Evolutionary conservation across 2,329 filamentous ascomycete species (phyloP).

Genomic region (Pyrenophora teres): DNA sequence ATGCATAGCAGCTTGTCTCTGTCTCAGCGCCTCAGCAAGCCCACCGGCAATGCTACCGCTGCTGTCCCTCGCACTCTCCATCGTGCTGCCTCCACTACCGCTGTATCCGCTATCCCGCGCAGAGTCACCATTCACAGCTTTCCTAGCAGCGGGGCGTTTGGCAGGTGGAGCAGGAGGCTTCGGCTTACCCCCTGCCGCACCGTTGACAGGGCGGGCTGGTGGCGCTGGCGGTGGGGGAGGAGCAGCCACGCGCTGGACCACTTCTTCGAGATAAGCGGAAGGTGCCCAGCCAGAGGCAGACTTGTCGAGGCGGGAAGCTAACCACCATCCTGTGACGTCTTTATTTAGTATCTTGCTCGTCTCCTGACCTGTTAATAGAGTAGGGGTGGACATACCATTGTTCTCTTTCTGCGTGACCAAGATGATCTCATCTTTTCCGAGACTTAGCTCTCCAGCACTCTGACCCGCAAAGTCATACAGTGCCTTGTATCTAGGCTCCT

Average conservation of each 20-base stretch:
- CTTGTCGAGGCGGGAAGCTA: constrained; percentile 73
- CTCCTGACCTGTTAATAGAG: neutral
- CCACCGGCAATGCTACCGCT: constrained; percentile 55
- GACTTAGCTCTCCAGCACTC: constrained; percentile 80
- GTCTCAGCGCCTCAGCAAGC: constrained; percentile 56
- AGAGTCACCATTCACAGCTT: constrained; percentile 64
- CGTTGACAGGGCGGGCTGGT: constrained; percentile 65
- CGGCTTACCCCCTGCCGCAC: constrained; percentile 57
- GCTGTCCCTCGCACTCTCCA: constrained; percentile 48
- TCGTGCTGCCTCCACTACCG: constrained; percentile 46
- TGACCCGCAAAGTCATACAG: constrained; percentile 90
- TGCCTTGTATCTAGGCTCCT: constrained; percentile 83
- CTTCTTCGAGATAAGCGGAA: constrained; percentile 90
- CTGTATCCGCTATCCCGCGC: constrained; percentile 67
- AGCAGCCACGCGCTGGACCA: constrained; percentile 59
- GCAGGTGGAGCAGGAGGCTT: constrained; percentile 77
- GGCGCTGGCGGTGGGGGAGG: constrained; percentile 56
- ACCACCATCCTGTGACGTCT: constrained; percentile 79
- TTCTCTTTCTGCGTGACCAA: constrained; percentile 92
- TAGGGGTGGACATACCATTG: constrained; percentile 70
- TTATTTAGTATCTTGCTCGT: constrained; percentile 21
- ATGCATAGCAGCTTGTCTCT: constrained; percentile 57
- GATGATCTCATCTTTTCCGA: constrained; percentile 79
- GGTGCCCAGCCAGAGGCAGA: constrained; percentile 90
- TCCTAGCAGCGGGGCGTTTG: constrained; percentile 76